Conservation (phyloP, 2,329 filamentous ascomycete genomes). For the Exophiala oligosperma region DNA sequence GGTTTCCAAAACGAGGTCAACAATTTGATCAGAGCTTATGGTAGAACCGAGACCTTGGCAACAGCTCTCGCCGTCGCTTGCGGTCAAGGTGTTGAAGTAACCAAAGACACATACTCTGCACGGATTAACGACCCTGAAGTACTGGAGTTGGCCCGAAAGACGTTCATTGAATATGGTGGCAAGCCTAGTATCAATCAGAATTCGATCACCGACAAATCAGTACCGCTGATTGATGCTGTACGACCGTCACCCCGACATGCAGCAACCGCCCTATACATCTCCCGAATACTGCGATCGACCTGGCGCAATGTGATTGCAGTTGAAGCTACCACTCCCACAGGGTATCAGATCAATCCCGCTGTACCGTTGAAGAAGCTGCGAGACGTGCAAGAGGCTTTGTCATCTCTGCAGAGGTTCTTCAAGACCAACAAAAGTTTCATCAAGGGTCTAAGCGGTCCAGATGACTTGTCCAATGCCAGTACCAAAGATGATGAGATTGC, state of each 20-base stretch:
- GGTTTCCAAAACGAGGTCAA: slow-evolving; percentile 79
- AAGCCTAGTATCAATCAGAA: slow-evolving; percentile 83
- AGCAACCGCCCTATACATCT: slow-evolving; percentile 82
- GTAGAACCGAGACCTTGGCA: slow-evolving; percentile 82
- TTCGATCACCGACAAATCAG: slow-evolving; percentile 58
- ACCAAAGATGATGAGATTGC: slow-evolving; percentile 90
- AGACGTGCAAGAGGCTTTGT: slow-evolving; percentile 75
- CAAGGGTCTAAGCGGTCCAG: slow-evolving; percentile 87
- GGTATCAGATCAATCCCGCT: slow-evolving; percentile 65
- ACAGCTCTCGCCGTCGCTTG: slow-evolving; percentile 93
- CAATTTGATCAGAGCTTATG: slow-evolving; percentile 82
- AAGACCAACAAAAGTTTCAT: slow-evolving; percentile 87
- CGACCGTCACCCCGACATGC: slow-evolving; percentile 85
- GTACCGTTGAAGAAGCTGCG: slow-evolving; percentile 69
- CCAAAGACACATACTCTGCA: slow-evolving; percentile 67
- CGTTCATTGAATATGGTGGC: slow-evolving; percentile 90
- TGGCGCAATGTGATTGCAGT: slow-evolving; percentile 79
- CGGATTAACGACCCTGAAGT: slow-evolving; percentile 78
- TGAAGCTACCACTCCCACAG: slow-evolving; percentile 56
- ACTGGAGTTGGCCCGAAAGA: slow-evolving; percentile 77
- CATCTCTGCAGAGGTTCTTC: slow-evolving; percentile 77
- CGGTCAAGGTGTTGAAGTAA: slow-evolving; percentile 83
- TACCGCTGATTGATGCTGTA: slow-evolving; percentile 76
- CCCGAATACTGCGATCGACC: slow-evolving; percentile 80
- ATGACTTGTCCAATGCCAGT: slow-evolving; percentile 73